phyloP scores from a whole-genome alignment of 495 filamentous ascomycete species.

The Gamarada debralockiae region DNA sequence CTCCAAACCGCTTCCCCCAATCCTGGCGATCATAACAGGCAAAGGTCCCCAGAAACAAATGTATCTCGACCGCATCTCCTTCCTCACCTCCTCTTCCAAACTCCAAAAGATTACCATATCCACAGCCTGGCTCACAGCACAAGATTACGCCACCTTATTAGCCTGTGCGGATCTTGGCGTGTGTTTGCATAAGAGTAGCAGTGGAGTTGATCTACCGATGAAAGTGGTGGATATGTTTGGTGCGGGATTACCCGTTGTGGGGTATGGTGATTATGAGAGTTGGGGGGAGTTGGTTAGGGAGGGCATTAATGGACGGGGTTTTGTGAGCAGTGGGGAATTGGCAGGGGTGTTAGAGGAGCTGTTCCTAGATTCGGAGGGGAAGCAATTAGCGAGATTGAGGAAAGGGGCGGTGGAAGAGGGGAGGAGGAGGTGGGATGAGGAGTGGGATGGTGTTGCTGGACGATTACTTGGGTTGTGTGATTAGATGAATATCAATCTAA shows the following conservation, averaged over 20 bases:
- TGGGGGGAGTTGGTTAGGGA: slow-evolving; percentile 85
- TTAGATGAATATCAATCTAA: neutral
- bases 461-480: slow-evolving; percentile 58
- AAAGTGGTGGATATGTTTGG: slow-evolving; percentile 99
- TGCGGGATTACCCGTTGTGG: slow-evolving; percentile 83
- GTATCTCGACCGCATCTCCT: slow-evolving; percentile 63
- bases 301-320: slow-evolving; percentile 80
- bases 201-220: slow-evolving; percentile 96
- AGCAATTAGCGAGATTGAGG: slow-evolving; percentile 57
- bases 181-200: slow-evolving; percentile 87
- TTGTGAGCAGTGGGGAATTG: slow-evolving; percentile 62
- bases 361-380: slow-evolving; percentile 45
- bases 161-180: slow-evolving; percentile 86
- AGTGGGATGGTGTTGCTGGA: slow-evolving; percentile 82
- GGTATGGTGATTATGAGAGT: slow-evolving; percentile 76
- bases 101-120: slow-evolving; percentile 64
- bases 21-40: slow-evolving; percentile 89
- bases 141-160: slow-evolving; percentile 84
- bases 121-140: slow-evolving; percentile 78
- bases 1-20: slow-evolving; percentile 45
- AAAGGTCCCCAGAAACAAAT: slow-evolving; percentile 79
- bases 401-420: slow-evolving; percentile 76
- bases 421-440: slow-evolving; percentile 81
- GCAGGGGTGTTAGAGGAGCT: slow-evolving; percentile 54
- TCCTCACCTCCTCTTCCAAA: slow-evolving; percentile 52